Conservation (phyloP, 1,284 basidiomycete species). For the Tylopilus orsonianus region DNA sequence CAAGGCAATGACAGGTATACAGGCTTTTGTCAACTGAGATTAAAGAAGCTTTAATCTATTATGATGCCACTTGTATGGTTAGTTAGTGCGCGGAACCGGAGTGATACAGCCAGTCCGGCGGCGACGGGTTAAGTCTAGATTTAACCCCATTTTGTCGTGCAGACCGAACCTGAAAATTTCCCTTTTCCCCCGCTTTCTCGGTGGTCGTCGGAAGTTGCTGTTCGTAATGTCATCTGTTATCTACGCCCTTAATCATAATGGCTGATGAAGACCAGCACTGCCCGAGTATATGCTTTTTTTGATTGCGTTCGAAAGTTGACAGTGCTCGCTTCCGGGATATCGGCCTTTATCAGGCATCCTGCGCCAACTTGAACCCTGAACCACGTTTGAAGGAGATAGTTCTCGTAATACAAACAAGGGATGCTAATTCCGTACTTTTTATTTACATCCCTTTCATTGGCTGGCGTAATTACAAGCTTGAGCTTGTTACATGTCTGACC, state of each 20-base stretch:
- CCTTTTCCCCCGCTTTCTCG: neutral
- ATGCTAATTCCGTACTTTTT: too few species aligned
- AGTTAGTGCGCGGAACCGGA: neutral
- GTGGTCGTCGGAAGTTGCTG: neutral
- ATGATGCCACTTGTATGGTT: neutral
- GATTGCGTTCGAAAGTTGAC: neutral
- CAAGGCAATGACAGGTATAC: slow-evolving; percentile 85
- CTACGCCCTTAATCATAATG: neutral
- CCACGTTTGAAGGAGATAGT: too few species aligned
- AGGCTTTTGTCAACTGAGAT: slow-evolving; percentile 69
- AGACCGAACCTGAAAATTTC: neutral
- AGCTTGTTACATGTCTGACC: too few species aligned
- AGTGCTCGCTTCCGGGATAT: too few species aligned
- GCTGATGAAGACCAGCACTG: slow-evolving; percentile 1
- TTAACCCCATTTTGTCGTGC: neutral
- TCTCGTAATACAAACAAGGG: too few species aligned
- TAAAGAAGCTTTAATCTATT: neutral
- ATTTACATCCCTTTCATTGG: too few species aligned
- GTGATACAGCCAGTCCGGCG: too few species aligned
- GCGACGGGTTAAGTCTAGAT: too few species aligned
- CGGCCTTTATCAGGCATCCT: too few species aligned
- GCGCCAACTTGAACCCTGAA: too few species aligned
- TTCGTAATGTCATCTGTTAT: too few species aligned
- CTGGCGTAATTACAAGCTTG: too few species aligned
- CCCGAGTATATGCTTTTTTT: neutral